phyloP scores from a whole-genome alignment of 2,329 filamentous ascomycete species.

The Diaporthe amygdali region DNA sequence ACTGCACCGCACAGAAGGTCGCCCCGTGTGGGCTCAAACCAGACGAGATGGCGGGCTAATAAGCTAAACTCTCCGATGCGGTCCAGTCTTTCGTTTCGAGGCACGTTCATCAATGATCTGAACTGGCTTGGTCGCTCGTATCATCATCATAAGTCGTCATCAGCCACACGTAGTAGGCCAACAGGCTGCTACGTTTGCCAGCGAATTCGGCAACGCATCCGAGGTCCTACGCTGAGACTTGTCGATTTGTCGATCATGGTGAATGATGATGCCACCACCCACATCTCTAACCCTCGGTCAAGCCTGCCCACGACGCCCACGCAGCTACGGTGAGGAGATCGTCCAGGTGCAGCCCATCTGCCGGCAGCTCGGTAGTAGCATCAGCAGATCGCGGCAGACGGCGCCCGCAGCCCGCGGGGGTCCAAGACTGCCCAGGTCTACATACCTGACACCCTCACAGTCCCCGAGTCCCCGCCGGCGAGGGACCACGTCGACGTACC shows the following conservation, averaged over 20 bases:
- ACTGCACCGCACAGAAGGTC: neutral
- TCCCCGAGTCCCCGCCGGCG: neutral
- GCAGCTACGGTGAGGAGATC: neutral
- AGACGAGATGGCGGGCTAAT: neutral
- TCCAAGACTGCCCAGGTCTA: neutral
- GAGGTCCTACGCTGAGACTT: neutral
- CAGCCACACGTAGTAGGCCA: neutral
- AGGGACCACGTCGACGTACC: neutral
- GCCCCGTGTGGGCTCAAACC: neutral
- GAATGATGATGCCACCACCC: conserved; percentile 5
- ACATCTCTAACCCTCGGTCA: neutral
- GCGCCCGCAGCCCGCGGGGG: conserved; percentile 4
- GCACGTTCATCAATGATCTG: neutral
- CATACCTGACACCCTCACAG: too few species aligned
- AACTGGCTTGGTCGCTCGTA: neutral
- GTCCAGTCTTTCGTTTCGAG: conserved; percentile 5
- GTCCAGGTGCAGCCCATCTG: conserved; percentile 7
- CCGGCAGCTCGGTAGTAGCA: neutral
- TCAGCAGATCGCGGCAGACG: conserved; percentile 1
- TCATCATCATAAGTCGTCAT: neutral
- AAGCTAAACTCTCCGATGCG: neutral
- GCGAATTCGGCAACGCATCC: conserved; percentile 7
- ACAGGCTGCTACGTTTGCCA: neutral
- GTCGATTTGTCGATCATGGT: neutral
- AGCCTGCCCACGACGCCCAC: neutral